Evolutionary conservation across 2,329 filamentous ascomycete genomes (phyloP), one percentile per base, ranked within the genome.

Genomic region (Plenodomus lindquistii): DNA sequence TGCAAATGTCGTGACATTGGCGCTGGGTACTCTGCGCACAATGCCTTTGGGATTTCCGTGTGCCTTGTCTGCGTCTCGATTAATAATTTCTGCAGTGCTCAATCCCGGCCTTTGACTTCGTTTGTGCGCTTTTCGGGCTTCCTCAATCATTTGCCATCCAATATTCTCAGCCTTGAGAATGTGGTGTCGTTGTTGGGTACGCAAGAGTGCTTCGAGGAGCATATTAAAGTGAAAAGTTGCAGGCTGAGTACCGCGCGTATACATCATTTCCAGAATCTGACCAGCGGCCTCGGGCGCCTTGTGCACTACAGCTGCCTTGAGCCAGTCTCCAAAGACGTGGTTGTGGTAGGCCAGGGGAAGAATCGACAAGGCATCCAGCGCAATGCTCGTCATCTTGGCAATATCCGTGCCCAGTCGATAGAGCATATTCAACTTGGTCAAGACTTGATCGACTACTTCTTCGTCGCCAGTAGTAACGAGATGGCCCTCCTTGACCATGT

Each of bases 321-420:
- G 81, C 92, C 91, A 96, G 62, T 90, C 92, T 27, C 87, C 88
- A 57, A 91, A 88, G 71, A 96, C 89, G 72, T 91, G 93, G 54
- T 87, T 85, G 70, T 95, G 94, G 41, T 70, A 72, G 7, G 47
- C 40, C 38, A 78, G 75, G 4, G 84, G 84, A 17, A 87, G 65
- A 21, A 77, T 65, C 4, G 77, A 77, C 20, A 86, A 65, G 2
- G 76, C 76, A 9, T 75, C 45, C 13, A 70, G 54, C 13, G 54
- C 62, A 34, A 71, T 63, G 31, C 48, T 62, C 4, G 60, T 69
- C 55, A 65, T 65, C 22, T 58, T 57, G 15, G 55, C 52, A 18
- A 70, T 65, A 16, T 69, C 55, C 2, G 53, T 66, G 11, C 60
- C 66, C 1, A 71, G 55, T 5, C 57, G 54, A 35, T 63, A 70